Percentiles rank a stretch among this genome's conserved stretches.
Conservation (phyloP, 106 monocot genomes). For the Narthecium ossifragum region DNA sequence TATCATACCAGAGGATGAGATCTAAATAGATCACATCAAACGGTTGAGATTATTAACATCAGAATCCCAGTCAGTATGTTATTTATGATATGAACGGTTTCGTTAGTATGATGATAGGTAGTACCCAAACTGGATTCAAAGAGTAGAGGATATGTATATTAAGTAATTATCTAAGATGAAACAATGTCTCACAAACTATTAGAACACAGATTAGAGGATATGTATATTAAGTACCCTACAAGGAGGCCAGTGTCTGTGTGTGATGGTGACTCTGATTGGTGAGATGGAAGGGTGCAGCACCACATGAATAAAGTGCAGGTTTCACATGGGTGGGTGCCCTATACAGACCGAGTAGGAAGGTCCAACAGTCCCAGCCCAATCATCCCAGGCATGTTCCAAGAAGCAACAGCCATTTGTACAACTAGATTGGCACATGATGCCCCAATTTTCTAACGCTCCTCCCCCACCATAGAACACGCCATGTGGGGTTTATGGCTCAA, state of each 20-base stretch:
- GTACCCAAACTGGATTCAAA: background rate
- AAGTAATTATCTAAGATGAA: background rate
- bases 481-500: constrained; percentile 8
- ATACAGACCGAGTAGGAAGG: background rate
- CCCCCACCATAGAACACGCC: constrained; percentile 2
- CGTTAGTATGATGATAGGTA: background rate
- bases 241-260: background rate
- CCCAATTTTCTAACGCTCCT: constrained; percentile 9
- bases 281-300: constrained; percentile 19
- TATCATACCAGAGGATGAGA: no score
- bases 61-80: no score
- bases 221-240: background rate
- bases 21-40: no score
- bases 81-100: background rate
- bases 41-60: no score
- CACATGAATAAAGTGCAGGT: constrained; percentile 35
- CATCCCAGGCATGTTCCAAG: constrained; percentile 21
- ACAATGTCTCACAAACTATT: background rate
- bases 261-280: constrained; percentile 1
- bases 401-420: constrained; percentile 17
- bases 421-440: constrained; percentile 22
- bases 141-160: background rate
- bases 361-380: constrained; percentile 18
- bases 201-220: background rate
- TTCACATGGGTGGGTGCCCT: constrained; percentile 32